phyloP scores from a whole-genome alignment of 768 basidiomycete species.

The Favolaschia claudopus region DNA sequence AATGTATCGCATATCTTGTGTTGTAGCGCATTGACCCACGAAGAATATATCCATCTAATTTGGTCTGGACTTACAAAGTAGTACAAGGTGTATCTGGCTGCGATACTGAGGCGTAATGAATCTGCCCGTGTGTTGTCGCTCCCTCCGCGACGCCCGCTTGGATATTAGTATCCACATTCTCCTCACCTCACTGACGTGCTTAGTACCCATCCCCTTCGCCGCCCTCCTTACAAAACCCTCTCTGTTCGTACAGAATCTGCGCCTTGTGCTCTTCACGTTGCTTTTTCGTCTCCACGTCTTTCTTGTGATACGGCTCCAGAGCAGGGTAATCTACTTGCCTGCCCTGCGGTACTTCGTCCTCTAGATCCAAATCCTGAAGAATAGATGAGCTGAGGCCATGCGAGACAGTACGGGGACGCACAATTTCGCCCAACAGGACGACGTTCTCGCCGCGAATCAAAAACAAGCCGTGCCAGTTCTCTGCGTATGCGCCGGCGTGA shows the following conservation, averaged over 20 bases:
- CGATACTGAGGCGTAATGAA: conserved; percentile 34
- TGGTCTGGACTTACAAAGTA: conserved; percentile 9
- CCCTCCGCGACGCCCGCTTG: background rate
- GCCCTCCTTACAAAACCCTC: conserved; percentile 94
- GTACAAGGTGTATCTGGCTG: conserved; percentile 25
- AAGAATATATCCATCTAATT: conserved; percentile 18
- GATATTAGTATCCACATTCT: conserved; percentile 22
- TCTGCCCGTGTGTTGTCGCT: conserved; percentile 26
- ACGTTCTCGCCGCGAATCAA: conserved; percentile 99
- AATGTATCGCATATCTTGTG: conserved; percentile 28
- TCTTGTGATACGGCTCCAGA: conserved; percentile 75
- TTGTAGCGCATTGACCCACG: conserved; percentile 22
- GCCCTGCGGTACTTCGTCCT: conserved; percentile 82
- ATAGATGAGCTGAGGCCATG: conserved; percentile 7
- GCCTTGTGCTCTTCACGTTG: conserved; percentile 85
- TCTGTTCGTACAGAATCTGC: conserved; percentile 80
- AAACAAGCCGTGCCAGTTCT: conserved; percentile 88
- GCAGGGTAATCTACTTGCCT: conserved; percentile 75
- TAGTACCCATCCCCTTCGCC: conserved; percentile 97
- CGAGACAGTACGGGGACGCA: conserved; percentile 51
- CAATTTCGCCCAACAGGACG: conserved; percentile 95
- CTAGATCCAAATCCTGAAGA: conserved; percentile 85
- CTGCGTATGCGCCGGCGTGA: conserved; percentile 86
- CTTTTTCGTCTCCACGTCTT: conserved; percentile 77
- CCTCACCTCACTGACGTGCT: conserved; percentile 21